Percentiles rank a stretch among this genome's conserved stretches.
phyloP scores from a whole-genome alignment of 768 basidiomycete species.

The Lentinula detonsa region DNA sequence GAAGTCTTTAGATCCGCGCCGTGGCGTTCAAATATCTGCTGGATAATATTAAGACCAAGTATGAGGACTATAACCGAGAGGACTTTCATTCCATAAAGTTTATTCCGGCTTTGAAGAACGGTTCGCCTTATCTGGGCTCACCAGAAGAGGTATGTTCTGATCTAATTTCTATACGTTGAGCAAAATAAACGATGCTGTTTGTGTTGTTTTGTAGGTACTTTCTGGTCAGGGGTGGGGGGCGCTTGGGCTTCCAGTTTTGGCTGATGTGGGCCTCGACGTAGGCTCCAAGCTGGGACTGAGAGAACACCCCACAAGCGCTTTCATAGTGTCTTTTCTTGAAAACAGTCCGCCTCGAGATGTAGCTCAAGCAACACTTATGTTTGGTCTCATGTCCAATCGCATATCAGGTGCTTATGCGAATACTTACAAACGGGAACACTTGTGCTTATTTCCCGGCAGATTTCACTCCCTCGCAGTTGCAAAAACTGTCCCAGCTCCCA shows the following conservation, averaged over 20 bases:
- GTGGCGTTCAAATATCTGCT: constrained; percentile 78
- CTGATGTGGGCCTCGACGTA: constrained; percentile 45
- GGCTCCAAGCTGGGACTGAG: constrained; percentile 60
- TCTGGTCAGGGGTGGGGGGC: constrained; percentile 57
- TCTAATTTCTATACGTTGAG: neutral
- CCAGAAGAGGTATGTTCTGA: constrained; percentile 51
- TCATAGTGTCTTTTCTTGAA: constrained; percentile 54
- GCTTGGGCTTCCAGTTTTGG: constrained; percentile 73
- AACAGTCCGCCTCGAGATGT: constrained; percentile 52
- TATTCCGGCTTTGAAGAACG: constrained; percentile 64
- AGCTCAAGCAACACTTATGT: constrained; percentile 56
- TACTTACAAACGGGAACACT: neutral
- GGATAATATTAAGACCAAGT: constrained; percentile 61
- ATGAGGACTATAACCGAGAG: constrained; percentile 50
- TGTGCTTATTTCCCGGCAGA: constrained; percentile 1
- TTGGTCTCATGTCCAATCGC: constrained; percentile 59
- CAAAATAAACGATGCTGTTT: neutral
- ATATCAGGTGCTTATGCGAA: constrained; percentile 41
- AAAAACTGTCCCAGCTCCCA: constrained; percentile 44
- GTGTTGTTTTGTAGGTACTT: constrained; percentile 49
- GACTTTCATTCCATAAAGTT: constrained; percentile 59
- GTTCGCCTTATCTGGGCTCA: constrained; percentile 49
- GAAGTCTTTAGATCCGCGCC: constrained; percentile 30
- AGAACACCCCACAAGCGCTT: constrained; percentile 59
- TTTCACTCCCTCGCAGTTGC: constrained; percentile 55